Evolutionary conservation across 371 early-diverging fungal genomes (phyloP), one percentile per base, ranked within the genome.

Genomic region (Mucor indicus): DNA sequence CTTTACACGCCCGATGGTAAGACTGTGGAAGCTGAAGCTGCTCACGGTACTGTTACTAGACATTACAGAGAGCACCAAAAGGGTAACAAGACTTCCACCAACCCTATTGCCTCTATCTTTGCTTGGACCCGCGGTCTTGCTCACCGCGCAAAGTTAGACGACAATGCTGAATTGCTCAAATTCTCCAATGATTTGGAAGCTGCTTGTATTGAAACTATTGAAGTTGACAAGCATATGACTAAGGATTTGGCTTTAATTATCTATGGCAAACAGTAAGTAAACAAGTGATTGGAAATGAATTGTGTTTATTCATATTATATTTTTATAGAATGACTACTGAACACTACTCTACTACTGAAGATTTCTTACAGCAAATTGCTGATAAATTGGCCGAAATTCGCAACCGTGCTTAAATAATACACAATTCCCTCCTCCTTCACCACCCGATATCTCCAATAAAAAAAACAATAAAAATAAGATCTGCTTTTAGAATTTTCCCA

Each of bases 41-140:
- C 98, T 24, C 98, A 97, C 73, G 98, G 80, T 47, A 97, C 98
- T 11, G 98, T 97, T 42, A 97, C 98, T 15, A 86, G 98, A 44
- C 98, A 98, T 69, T 98, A 87, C 85, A 86, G 98, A 54, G 90
- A 93, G 70, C 91, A 95, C 81, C 97, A 96, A 70, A 90, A 96
- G 73, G 91, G 92, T 51, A 81, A 83, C 57, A 76, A 83, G 55
- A 91, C 92, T 4, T 89, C 89, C 13, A 98, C 98, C 59, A 98
- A 98, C 85, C 94, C 98, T 3, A 92, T 98, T 53, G 97, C 98
- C 4, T 89, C 89, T 31, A 96, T 98, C 77, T 98, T 94, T 75
- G 97, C 98, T 20, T 98, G 98, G 98, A 90, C 96, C 31, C 90
- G 97, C 48, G 98, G 98, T 50, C 79, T 96, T 40, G 85, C 83